Conservation (phyloP, 1,284 basidiomycete genomes). For the Inonotus hispidus region DNA sequence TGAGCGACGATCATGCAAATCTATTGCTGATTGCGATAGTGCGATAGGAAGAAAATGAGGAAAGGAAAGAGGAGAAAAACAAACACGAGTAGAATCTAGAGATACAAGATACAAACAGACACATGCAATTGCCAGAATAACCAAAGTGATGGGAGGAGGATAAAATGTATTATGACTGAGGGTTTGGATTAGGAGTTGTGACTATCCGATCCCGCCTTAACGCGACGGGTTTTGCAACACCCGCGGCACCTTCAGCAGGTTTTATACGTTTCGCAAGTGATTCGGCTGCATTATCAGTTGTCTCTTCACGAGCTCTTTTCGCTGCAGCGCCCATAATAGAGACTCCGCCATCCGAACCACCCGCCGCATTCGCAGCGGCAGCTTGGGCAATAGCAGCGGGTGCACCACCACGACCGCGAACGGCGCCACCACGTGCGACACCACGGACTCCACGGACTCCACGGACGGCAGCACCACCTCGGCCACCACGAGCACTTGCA, state of each 20-base stretch:
- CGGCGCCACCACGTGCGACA: conserved; percentile 28
- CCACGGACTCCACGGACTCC: conserved; percentile 16
- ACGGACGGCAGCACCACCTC: conserved; percentile 1
- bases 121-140: conserved; percentile 2
- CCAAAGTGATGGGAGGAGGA: neutral
- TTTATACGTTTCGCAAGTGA: conserved; percentile 69
- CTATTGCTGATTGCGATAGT: neutral
- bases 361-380: conserved; percentile 22
- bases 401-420: conserved; percentile 29
- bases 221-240: conserved; percentile 27
- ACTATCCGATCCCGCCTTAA: conserved; percentile 27
- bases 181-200: conserved; percentile 12
- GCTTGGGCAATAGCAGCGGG: conserved; percentile 32
- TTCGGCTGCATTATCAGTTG: conserved; percentile 32
- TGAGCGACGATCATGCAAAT: neutral
- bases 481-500: conserved; percentile 8
- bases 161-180: conserved; percentile 9
- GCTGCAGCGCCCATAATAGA: conserved; percentile 62
- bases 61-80: neutral
- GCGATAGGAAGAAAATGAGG: too few relatives aligned
- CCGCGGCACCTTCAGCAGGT: conserved; percentile 33
- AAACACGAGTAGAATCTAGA: neutral
- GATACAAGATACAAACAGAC: conserved; percentile 14
- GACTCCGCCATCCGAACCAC: conserved; percentile 31
- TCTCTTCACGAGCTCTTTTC: conserved; percentile 62